phyloP scores from a whole-genome alignment of 2,329 filamentous ascomycete species.

The Hypocreales sp. region DNA sequence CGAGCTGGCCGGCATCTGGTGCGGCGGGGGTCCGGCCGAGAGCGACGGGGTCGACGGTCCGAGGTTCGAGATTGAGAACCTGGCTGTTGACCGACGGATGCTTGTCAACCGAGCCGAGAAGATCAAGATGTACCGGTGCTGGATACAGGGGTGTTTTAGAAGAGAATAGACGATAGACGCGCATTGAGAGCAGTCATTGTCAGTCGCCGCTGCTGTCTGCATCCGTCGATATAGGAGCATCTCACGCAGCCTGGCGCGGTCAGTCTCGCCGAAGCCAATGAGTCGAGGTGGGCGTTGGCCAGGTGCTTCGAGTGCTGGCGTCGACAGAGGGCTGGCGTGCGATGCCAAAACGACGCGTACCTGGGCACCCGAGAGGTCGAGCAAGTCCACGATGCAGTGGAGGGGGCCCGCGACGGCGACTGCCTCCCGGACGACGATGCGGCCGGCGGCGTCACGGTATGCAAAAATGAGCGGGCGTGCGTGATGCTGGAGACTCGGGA shows the following conservation, averaged over 20 bases:
- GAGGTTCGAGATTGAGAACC: conserved; percentile 55
- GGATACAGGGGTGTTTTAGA: conserved; percentile 73
- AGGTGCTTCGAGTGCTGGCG: conserved; percentile 50
- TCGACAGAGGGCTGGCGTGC: conserved; percentile 20
- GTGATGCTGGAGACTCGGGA: not conserved
- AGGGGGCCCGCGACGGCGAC: conserved; percentile 59
- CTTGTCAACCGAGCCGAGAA: conserved; percentile 82
- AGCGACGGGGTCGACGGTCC: conserved; percentile 11
- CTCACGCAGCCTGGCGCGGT: conserved; percentile 25
- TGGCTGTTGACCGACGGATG: conserved; percentile 76
- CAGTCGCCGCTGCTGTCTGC: too few relatives aligned
- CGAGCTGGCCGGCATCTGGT: conserved; percentile 70
- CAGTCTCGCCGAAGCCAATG: conserved; percentile 38
- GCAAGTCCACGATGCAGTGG: conserved; percentile 51
- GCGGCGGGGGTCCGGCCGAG: conserved; percentile 19
- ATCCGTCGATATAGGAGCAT: conserved; percentile 26
- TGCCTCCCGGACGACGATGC: conserved; percentile 51
- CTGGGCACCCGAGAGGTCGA: conserved; percentile 51
- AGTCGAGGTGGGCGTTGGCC: conserved; percentile 43
- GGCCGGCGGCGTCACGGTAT: conserved; percentile 53
- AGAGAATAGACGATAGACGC: conserved; percentile 44
- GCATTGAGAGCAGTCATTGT: not conserved
- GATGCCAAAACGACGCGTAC: conserved; percentile 26
- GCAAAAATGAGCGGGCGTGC: conserved; percentile 34
- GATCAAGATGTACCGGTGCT: conserved; percentile 97